Evolutionary conservation across 176 grass and related monocot genomes (phyloP), one percentile per base, ranked within the genome.

Genomic region (Poa annua): DNA sequence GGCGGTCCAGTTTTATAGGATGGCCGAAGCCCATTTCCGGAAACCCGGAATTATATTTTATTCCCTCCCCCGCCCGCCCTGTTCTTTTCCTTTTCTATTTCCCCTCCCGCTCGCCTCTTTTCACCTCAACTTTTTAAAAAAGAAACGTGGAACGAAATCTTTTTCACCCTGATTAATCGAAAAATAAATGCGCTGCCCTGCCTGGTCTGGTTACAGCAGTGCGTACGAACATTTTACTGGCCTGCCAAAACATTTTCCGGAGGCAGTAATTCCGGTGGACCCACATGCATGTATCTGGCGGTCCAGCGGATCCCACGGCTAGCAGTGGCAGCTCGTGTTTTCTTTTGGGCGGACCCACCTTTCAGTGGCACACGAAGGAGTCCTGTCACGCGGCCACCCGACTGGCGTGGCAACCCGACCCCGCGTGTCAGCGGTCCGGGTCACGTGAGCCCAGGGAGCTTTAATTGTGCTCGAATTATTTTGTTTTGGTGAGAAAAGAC

Each of bases 1-100:
- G 53, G 25, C 66, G 78, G 24, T 34, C 72, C 83, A 22, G 5
- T 75, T 93, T 92, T 97, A 92, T 97, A 94, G 86, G 84, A 88
- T 88, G 64, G 33, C 35, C 35, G 80, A 29, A 14, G 55, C 78
- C 86, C 67, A 78, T 81, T 88, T 89, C 80, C 17, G 81, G 76
- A 89, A 91, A 48, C 77, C 49, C 4, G 19, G 60, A 62, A 45
- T 60, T 59, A 53, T 76, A 83, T 73, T 78, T 84, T 78, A 63
- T 44, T 71, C 74, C 5, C 61, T 9, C 45, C 29, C 74, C 5
- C 61, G 9, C 45, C 29, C 29, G 2, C 29, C 22, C 63, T 19
- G 3, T 63, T 39, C 17, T 86, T 47, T 66, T 51, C 13, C 13
- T 72, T 83, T 54, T 66, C 41, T 25, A 22, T 44, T 21, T 25